Evolutionary conservation across 129 eudicot genomes (phyloP).

Genomic region (Helichrysum umbraculigerum): DNA sequence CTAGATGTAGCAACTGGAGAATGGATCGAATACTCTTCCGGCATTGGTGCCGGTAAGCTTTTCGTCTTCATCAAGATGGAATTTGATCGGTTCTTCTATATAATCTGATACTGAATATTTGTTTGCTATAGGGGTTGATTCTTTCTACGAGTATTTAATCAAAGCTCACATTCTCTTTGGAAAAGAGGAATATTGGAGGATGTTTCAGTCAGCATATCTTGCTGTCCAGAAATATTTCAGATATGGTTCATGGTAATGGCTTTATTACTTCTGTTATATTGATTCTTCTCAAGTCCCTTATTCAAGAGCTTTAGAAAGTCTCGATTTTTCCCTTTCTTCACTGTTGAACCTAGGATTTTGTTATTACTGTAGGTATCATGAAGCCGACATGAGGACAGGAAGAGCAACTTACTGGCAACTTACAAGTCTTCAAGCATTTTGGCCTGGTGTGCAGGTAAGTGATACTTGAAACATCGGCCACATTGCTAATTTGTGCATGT

Average conservation of each 20-base stretch:
- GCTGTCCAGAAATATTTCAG: slow-evolving; percentile 87
- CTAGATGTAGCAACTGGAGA: slow-evolving; percentile 87
- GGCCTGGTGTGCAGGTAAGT: slow-evolving; percentile 90
- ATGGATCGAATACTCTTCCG: slow-evolving; percentile 92
- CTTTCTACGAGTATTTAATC: slow-evolving; percentile 85
- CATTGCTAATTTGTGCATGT: not conserved
- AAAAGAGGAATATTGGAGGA: slow-evolving; percentile 88
- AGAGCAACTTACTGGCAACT: slow-evolving; percentile 95
- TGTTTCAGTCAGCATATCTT: slow-evolving; percentile 97
- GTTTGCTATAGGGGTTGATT: slow-evolving; percentile 75
- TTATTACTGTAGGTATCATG: slow-evolving; percentile 78
- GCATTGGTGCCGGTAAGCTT: slow-evolving; percentile 92
- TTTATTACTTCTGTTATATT: not conserved
- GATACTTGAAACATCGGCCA: not conserved
- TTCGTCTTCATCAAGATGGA: not conserved
- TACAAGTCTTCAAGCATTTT: slow-evolving; percentile 98
- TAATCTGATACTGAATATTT: not conserved
- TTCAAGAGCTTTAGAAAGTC: not conserved
- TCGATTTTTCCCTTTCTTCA: not conserved
- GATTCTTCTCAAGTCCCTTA: not conserved
- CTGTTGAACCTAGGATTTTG: not conserved
- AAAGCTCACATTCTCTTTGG: slow-evolving; percentile 97
- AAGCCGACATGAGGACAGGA: slow-evolving; percentile 98
- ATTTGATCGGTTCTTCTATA: not conserved
- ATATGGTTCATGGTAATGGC: slow-evolving; percentile 85